Conservation (phyloP, 176 grass and related monocot genomes). For the Tuctoria greenei region DNA sequence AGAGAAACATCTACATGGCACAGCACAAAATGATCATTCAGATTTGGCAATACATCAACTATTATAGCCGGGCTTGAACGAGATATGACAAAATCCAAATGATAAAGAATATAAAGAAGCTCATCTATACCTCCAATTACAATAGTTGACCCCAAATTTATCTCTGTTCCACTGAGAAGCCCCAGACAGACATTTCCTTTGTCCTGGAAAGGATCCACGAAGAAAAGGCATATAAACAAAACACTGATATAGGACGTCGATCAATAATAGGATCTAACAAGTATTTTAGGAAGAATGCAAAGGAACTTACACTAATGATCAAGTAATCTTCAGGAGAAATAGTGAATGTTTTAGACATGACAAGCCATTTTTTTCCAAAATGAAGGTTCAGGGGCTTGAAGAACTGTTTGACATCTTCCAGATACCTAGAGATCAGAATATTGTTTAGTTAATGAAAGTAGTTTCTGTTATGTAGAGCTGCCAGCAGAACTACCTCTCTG, state of each 20-base stretch:
- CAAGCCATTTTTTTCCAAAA: slow-evolving; percentile 80
- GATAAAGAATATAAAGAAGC: slow-evolving; percentile 8
- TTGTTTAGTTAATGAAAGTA: slow-evolving; percentile 22
- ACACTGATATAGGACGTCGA: slow-evolving; percentile 9
- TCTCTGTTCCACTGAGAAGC: slow-evolving; percentile 80
- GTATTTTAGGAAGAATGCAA: slow-evolving; percentile 6
- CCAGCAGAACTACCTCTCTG: not conserved
- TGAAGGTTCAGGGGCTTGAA: slow-evolving; percentile 88
- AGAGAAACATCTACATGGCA: slow-evolving; percentile 82
- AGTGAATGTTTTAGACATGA: slow-evolving; percentile 71
- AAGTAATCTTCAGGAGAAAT: slow-evolving; percentile 96
- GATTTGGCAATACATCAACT: not conserved
- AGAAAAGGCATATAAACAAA: slow-evolving; percentile 9
- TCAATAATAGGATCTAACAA: not conserved
- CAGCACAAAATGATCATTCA: not conserved
- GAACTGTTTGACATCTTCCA: slow-evolving; percentile 77
- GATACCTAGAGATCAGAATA: slow-evolving; percentile 52
- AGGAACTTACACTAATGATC: slow-evolving; percentile 66
- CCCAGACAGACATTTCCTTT: slow-evolving; percentile 93
- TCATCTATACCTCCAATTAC: slow-evolving; percentile 79
- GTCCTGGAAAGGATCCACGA: slow-evolving; percentile 50
- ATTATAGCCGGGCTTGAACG: not conserved
- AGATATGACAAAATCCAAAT: not conserved
- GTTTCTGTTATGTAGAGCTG: slow-evolving; percentile 2
- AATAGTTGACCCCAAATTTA: slow-evolving; percentile 73